Percentiles rank a stretch among this genome's conserved stretches.
Conservation (phyloP, 179 eudicot species). For the Beta lomatogona region DNA sequence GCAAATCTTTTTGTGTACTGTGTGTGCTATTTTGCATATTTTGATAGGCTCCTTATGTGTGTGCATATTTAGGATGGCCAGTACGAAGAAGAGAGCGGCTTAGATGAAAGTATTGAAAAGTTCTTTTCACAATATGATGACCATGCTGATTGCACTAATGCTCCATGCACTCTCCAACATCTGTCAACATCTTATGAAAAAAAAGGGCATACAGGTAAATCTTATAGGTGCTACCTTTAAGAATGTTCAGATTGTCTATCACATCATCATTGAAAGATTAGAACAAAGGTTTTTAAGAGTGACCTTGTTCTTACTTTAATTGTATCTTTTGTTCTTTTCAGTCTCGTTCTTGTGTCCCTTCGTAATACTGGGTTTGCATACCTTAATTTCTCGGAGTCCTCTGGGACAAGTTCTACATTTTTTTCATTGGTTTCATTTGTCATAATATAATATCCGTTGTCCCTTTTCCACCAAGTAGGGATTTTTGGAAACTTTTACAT, state of each 20-base stretch:
- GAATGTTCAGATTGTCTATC: neutral
- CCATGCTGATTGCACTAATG: neutral
- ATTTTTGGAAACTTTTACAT: neutral
- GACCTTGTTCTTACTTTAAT: neutral
- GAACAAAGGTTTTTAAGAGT: neutral
- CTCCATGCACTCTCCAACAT: slow-evolving; percentile 6
- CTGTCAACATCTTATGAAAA: slow-evolving; percentile 4
- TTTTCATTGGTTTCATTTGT: neutral
- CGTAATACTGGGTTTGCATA: neutral
- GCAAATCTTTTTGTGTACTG: neutral
- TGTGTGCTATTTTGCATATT: neutral
- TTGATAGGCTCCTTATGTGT: neutral
- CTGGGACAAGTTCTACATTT: neutral
- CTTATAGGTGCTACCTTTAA: neutral
- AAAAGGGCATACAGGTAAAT: slow-evolving; percentile 24
- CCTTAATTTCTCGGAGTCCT: neutral
- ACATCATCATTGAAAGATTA: neutral
- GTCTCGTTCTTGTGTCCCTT: neutral
- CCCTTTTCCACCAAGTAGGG: neutral
- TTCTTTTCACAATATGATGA: slow-evolving; percentile 27
- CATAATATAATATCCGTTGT: no score
- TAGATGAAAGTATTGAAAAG: slow-evolving; percentile 23
- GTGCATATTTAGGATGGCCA: slow-evolving; percentile 9
- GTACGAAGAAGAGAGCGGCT: slow-evolving; percentile 13
- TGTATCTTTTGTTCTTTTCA: neutral